These are phyloP conservation scores for Entoloma clypeatum DNA, from an alignment of 1,284 basidiomycete genomes.

Conservation along the genomic window DNA sequence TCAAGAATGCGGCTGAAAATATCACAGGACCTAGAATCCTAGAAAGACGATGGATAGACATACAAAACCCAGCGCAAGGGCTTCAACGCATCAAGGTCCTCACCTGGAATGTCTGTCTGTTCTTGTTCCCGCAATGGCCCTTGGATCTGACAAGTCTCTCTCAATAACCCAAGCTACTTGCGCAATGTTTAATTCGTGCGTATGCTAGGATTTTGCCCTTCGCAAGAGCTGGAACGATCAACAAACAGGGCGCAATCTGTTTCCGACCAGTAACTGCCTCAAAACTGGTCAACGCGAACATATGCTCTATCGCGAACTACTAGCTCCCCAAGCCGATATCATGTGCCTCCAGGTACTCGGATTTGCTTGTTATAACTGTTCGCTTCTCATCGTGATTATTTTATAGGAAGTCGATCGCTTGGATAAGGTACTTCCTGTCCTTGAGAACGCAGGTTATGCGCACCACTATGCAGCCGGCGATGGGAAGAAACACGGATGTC, in stretches of 20 bases:
- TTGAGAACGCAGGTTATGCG: slow-evolving; percentile 57
- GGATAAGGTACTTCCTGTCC: slow-evolving; percentile 58
- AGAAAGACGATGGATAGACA: slow-evolving; percentile 50
- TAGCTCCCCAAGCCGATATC: slow-evolving; percentile 66
- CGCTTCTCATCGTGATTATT: neutral
- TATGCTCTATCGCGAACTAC: slow-evolving; percentile 74
- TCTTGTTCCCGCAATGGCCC: slow-evolving; percentile 10
- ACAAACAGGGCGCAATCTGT: slow-evolving; percentile 73
- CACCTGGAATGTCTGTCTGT: slow-evolving; percentile 73
- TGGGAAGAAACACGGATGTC: slow-evolving; percentile 78
- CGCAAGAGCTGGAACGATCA: slow-evolving; percentile 1
- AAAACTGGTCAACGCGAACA: slow-evolving; percentile 68
- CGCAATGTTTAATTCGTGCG: slow-evolving; percentile 75
- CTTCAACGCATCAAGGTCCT: slow-evolving; percentile 47
- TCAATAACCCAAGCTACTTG: slow-evolving; percentile 55
- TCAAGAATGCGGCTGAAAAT: slow-evolving; percentile 21
- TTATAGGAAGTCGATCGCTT: slow-evolving; percentile 72
- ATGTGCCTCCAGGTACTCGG: slow-evolving; percentile 74
- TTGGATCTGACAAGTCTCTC: slow-evolving; percentile 17
- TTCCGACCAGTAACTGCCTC: slow-evolving; percentile 80
- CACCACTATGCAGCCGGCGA: slow-evolving; percentile 63
- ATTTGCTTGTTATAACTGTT: neutral
- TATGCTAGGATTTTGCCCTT: slow-evolving; percentile 17
- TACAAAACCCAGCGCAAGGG: slow-evolving; percentile 21
- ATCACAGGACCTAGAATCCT: slow-evolving; percentile 29